phyloP scores from a whole-genome alignment of 2,329 filamentous ascomycete species.

The Penicillium vulpinum region DNA sequence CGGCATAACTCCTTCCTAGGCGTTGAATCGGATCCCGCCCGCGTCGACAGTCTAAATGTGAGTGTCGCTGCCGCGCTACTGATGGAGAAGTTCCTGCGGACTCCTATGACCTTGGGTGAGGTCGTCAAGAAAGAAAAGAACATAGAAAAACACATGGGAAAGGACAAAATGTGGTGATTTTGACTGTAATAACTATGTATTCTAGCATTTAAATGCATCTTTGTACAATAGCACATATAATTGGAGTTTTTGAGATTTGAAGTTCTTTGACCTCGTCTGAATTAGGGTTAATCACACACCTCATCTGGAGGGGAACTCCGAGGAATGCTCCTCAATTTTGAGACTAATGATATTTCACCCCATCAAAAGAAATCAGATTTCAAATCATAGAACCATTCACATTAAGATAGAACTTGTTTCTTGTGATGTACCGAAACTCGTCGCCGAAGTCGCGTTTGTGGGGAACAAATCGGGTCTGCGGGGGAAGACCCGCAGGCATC shows the following conservation, averaged over 20 bases:
- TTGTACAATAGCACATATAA: conserved; percentile 14
- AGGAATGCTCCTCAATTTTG: neutral
- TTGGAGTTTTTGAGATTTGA: neutral
- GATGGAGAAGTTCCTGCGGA: conserved; percentile 42
- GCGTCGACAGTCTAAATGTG: conserved; percentile 90
- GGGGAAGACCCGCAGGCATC: conserved; percentile 5
- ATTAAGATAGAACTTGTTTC: neutral
- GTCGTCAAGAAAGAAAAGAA: conserved; percentile 19
- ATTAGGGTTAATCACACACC: neutral
- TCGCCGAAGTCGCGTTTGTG: conserved; percentile 13
- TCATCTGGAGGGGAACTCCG: neutral
- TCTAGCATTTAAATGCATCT: conserved; percentile 11
- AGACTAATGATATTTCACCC: neutral
- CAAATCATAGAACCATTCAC: neutral
- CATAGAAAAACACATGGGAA: neutral
- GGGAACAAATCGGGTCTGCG: conserved; percentile 10
- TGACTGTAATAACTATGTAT: conserved; percentile 11
- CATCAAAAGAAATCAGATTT: neutral
- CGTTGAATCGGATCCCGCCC: conserved; percentile 42
- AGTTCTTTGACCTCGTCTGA: neutral
- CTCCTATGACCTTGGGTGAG: conserved; percentile 31
- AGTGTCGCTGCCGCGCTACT: conserved; percentile 82
- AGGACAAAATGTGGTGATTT: conserved; percentile 18
- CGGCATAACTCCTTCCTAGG: conserved; percentile 45
- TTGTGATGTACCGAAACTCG: conserved; percentile 1